phyloP scores from a whole-genome alignment of 495 filamentous ascomycete species.

The Neurospora sp. region DNA sequence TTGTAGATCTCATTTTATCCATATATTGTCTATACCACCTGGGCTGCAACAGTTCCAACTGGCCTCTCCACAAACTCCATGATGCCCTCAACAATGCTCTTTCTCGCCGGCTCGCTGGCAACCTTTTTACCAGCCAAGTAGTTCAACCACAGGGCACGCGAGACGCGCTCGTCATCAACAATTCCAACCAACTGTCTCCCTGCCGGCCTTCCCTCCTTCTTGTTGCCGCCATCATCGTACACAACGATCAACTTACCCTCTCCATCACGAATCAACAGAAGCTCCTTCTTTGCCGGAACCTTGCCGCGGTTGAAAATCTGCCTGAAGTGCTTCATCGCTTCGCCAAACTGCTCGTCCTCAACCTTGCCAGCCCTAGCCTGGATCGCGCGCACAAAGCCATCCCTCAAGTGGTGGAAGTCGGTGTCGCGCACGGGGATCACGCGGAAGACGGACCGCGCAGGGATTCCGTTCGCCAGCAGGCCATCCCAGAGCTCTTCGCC shows the following conservation, averaged over 20 bases:
- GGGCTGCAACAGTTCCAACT: conserved; percentile 71
- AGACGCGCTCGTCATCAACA: conserved; percentile 69
- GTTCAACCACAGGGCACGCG: conserved; percentile 75
- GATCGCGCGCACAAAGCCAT: conserved; percentile 82
- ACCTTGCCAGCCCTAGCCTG: conserved; percentile 55
- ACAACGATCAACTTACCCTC: conserved; percentile 57
- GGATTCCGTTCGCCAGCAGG: conserved; percentile 50
- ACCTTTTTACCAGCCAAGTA: conserved; percentile 84
- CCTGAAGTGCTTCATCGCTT: conserved; percentile 65
- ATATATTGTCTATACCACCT: conserved; percentile 37
- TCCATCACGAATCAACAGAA: conserved; percentile 61
- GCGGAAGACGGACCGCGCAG: conserved; percentile 58
- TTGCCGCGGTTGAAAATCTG: conserved; percentile 62
- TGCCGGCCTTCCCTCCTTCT: conserved; percentile 25
- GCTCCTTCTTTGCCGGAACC: conserved; percentile 63
- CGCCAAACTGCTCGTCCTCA: conserved; percentile 61
- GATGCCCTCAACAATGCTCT: conserved; percentile 76
- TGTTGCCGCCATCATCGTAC: conserved; percentile 50
- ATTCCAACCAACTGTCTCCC: conserved; percentile 47
- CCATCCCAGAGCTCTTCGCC: conserved; percentile 64
- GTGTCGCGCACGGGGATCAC: conserved; percentile 82
- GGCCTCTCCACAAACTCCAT: conserved; percentile 84
- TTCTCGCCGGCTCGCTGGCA: conserved; percentile 70
- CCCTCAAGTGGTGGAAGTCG: conserved; percentile 82
- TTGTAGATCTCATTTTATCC: no score